Conservation (phyloP, 192 early-diverging fungal species). For the Backusella mclennaniae region DNA sequence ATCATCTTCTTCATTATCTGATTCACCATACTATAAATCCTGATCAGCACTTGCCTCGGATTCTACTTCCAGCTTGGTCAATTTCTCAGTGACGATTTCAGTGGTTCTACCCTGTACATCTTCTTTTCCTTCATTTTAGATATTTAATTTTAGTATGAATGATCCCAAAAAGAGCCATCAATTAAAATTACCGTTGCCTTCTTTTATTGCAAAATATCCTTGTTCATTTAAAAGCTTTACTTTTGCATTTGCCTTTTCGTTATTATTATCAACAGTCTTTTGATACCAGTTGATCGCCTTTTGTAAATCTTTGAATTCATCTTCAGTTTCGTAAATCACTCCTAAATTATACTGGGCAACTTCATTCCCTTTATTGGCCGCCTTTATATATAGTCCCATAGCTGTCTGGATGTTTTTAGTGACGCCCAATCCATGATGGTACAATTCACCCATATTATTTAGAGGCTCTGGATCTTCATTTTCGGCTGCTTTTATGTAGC, state of each 20-base stretch:
- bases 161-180: too few relatives aligned
- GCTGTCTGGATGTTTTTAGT: too few relatives aligned
- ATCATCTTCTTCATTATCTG: too few relatives aligned
- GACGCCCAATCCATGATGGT: neutral
- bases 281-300: too few relatives aligned
- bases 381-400: too few relatives aligned
- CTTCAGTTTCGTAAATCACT: neutral
- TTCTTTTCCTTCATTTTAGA: neutral
- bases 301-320: neutral
- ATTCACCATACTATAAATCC: too few relatives aligned
- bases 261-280: neutral
- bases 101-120: neutral
- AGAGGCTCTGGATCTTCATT: neutral
- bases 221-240: neutral
- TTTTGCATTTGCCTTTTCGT: neutral
- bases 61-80: too few relatives aligned
- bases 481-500: neutral
- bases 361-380: neutral
- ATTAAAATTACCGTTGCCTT: neutral
- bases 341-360: neutral
- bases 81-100: too few relatives aligned
- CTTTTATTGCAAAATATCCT: neutral
- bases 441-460: neutral
- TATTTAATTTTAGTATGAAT: too few relatives aligned
- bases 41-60: too few relatives aligned